Evolutionary conservation across 371 early-diverging fungal species (phyloP).

Genomic region (Mortierella sp.): DNA sequence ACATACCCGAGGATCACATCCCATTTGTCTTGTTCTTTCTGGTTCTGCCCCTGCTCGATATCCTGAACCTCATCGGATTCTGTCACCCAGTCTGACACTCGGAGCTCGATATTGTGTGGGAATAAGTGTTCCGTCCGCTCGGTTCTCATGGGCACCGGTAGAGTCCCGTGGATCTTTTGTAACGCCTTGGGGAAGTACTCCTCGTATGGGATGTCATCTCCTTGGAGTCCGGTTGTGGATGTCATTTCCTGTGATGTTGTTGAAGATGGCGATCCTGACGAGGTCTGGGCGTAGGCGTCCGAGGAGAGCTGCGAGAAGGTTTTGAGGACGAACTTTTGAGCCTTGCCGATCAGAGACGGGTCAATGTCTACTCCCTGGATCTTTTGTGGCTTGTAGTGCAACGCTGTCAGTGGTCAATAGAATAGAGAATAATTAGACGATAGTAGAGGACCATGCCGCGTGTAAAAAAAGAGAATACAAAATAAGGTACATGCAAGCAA

Average conservation of each 20-base stretch:
- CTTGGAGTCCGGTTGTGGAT: neutral
- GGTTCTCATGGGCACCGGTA: slow-evolving; percentile 56
- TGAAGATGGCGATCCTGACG: neutral
- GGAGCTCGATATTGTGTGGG: slow-evolving; percentile 76
- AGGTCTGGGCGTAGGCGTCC: slow-evolving; percentile 14
- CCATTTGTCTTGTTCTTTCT: slow-evolving; percentile 46
- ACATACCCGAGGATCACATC: slow-evolving; percentile 64
- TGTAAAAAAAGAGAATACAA: neutral
- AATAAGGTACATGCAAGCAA: neutral
- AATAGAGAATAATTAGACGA: neutral
- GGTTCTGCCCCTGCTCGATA: slow-evolving; percentile 48
- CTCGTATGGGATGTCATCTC: slow-evolving; percentile 30
- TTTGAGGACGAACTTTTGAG: slow-evolving; percentile 62
- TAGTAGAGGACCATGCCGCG: neutral
- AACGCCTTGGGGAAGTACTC: slow-evolving; percentile 77
- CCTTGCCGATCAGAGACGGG: slow-evolving; percentile 72
- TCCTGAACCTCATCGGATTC: slow-evolving; percentile 28
- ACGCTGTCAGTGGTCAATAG: slow-evolving; percentile 50
- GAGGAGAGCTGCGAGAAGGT: slow-evolving; percentile 63
- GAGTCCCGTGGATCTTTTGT: slow-evolving; percentile 67
- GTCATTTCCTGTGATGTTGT: neutral
- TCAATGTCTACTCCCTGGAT: slow-evolving; percentile 89
- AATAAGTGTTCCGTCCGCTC: slow-evolving; percentile 55
- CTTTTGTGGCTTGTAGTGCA: slow-evolving; percentile 59
- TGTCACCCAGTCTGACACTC: slow-evolving; percentile 66